Base-by-base conservation (phyloP, 768 basidiomycete genomes). In the Lactifluus piperatus region DNA sequence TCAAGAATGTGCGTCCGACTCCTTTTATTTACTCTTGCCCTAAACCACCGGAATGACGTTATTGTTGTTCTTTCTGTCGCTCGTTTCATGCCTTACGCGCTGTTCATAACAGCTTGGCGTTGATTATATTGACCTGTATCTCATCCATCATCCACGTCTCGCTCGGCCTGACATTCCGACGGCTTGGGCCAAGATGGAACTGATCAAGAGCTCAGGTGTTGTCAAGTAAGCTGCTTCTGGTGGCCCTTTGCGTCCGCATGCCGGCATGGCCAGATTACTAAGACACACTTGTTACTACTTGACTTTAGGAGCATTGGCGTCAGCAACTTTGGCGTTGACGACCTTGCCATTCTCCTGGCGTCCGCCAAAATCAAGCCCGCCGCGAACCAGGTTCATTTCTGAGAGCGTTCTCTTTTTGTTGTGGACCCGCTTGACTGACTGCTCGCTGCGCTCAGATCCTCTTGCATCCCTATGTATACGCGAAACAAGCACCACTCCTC, bases 391-490 rank as follows among this genome's bases (percentile, higher is more conserved):
- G 85, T 81, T 20, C 27, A 70, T 10, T 26, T 41, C 13, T 11
- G n/a, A 36, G 34, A 11, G 24, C 51, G 37, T 7, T 11, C 0
- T 0, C 16, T 43, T 20, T 9, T 16, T 22, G 2, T 18, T 22
- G 8, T 39, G 37, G 18, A 20, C n/a, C 41, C 22, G 34, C 22
- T 24, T 8, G 43, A 8, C 22, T 22, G 43, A 44, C 22, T n/a
- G 16, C 22, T 26, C 49, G 24, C 32, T 45, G 18, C 26, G 13
- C 3, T 13, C 54, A 87, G 84, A 87, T 88, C 62, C 71, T 75
- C 14, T 71, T 89, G 11, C 85, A 89, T 64, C 87, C 87, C 2
- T 91, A 91, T 69, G 82, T 86, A 41, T 79, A 80, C 64, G 70
- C 72, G 3, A 64, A 73, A 27, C 81, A 83, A 63, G 75, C 73